Evolutionary conservation across 805 yeast species (phyloP).

Genomic region (Clavispora vitiphila): DNA sequence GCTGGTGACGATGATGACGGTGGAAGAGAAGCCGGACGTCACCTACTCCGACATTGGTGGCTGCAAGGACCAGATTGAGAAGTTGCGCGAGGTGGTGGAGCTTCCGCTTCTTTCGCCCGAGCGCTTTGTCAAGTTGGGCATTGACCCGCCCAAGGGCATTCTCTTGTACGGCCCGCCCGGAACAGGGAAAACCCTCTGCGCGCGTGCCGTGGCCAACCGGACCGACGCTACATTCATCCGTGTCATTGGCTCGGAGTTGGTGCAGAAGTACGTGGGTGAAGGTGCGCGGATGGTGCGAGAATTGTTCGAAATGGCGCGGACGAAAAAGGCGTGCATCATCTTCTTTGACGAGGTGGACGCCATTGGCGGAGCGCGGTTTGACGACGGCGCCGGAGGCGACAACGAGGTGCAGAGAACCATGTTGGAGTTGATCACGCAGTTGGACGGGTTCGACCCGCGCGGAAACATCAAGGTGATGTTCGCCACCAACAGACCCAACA

Average conservation of each 20-base stretch:
- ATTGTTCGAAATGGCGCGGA: conserved; percentile 97
- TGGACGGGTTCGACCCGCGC: conserved; percentile 98
- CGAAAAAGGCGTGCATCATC: conserved; percentile 96
- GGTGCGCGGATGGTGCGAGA: conserved; percentile 99
- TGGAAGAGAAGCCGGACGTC: conserved; percentile 98
- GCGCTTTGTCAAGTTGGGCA: conserved; percentile 92
- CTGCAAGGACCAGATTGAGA: conserved; percentile 94
- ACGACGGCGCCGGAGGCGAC: conserved; percentile 99
- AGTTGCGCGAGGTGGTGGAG: conserved; percentile 20
- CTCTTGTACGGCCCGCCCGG: conserved; percentile 97
- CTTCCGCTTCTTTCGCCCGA: conserved; percentile 70
- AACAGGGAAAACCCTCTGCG: conserved; percentile 97
- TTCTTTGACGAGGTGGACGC: conserved; percentile 99
- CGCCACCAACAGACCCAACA: conserved; percentile 97
- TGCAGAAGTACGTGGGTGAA: conserved; percentile 98
- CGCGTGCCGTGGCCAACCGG: conserved; percentile 98
- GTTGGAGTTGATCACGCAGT: conserved; percentile 95
- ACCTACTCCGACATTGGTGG: conserved; percentile 99
- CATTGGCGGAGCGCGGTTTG: conserved; percentile 99
- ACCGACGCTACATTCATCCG: conserved; percentile 98
- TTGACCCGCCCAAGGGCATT: conserved; percentile 98
- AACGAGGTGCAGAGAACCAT: conserved; percentile 98
- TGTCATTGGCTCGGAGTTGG: conserved; percentile 97
- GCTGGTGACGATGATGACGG: conserved; percentile 98
- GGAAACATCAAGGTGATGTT: conserved; percentile 99